phyloP scores from a whole-genome alignment of 1,284 basidiomycete species.

The Kwoniella shivajii region DNA sequence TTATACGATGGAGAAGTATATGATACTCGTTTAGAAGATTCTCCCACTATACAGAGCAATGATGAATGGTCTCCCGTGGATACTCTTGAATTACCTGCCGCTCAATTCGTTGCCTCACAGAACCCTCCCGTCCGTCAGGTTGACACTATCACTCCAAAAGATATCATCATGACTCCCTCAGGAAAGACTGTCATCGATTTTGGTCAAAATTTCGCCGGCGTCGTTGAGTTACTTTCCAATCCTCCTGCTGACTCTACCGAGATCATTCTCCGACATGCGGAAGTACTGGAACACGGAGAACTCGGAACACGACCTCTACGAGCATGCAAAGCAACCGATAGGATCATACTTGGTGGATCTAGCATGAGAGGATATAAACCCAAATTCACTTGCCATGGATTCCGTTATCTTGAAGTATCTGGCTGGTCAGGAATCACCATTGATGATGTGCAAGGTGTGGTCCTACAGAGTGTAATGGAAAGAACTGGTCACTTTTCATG shows the following conservation, averaged over 20 bases:
- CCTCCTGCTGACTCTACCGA: conserved; percentile 1
- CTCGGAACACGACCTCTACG: conserved; percentile 26
- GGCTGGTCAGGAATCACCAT: conserved; percentile 17
- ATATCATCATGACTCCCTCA: conserved; percentile 19
- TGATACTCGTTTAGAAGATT: conserved; percentile 12
- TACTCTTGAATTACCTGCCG: conserved; percentile 1
- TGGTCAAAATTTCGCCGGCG: conserved; percentile 29
- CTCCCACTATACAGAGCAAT: neutral
- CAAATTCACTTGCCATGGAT: conserved; percentile 31
- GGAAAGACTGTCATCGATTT: conserved; percentile 30
- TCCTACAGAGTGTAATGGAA: conserved; percentile 21
- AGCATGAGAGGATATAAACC: conserved; percentile 14
- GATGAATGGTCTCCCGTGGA: conserved; percentile 5
- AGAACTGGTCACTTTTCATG: conserved; percentile 23
- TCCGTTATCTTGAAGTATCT: conserved; percentile 21
- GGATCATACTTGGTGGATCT: conserved; percentile 10
- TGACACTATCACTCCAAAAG: neutral
- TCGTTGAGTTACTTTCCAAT: conserved; percentile 6
- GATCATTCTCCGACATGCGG: conserved; percentile 22
- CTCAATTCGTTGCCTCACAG: conserved; percentile 13
- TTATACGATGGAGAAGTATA: conserved; percentile 25
- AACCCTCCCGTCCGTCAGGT: conserved; percentile 17
- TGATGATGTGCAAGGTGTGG: conserved; percentile 15
- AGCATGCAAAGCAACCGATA: conserved; percentile 14
- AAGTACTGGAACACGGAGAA: conserved; percentile 30